Evolutionary conservation across 1,284 basidiomycete genomes (phyloP), one percentile per base, ranked within the genome.

Genomic region (Pseudozyma sp.): DNA sequence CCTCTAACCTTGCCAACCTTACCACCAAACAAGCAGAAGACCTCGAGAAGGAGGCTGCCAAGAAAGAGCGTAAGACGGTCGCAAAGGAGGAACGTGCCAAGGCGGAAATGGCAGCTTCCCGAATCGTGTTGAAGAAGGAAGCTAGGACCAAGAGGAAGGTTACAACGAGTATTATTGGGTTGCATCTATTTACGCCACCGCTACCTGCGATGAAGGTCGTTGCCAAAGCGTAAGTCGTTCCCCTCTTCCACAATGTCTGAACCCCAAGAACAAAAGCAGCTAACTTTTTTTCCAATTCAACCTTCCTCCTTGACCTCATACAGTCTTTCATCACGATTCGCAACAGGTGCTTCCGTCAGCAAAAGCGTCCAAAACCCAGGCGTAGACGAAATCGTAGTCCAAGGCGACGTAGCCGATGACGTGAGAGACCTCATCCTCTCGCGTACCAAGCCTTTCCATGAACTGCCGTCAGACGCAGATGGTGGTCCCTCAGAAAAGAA

Each of bases 321-420:
- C 55, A 82, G 79, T 10, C 70, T 84, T 5, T 78, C 79, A n/a
- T 79, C 81, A 3, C 49, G 80, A 8, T 75, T 84, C 25, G 83
- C 83, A 11, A 84, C 83, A 8, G 83, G 83, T n/a, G 82, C 82
- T 3, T 80, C 81, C n/a, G 81, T 84, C 40, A 74, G 76, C 49
- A 82, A 83, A 57, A 80, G 77, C 57, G 67, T 80, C 1, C 75
- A 79, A 48, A 76, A 84, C 53, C 83, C 83, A 0, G 74, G 73
- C 19, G 58, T 83, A 5, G 83, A 84, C 53, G 83, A 84, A 44
- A 84, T 84, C 51, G 78, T 82, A 13, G 78, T 84, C n/a, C 83
- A 84, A 57, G 83, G 83, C 34, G 83, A 84, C 47, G 82, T 84
- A 10, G 80, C 80, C 4, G 81, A 84, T 40, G 81, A 83, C n/a